Percentiles rank a stretch among this genome's conserved stretches.
phyloP scores from a whole-genome alignment of 768 basidiomycete species.

The Russula abietina region DNA sequence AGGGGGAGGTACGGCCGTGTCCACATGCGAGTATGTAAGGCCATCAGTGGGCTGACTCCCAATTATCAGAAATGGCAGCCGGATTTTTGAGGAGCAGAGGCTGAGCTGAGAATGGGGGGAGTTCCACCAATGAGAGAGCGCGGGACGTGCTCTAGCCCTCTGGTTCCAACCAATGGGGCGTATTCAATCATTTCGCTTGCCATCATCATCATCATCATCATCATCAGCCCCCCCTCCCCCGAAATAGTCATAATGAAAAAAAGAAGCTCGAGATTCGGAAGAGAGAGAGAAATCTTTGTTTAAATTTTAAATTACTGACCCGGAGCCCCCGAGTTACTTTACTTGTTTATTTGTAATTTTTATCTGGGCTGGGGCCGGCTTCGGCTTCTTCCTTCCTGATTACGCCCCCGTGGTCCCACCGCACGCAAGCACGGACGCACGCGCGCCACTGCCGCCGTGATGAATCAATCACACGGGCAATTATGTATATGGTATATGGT shows the following conservation, averaged over 20 bases:
- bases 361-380: too few species aligned
- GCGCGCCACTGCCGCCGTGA: too few species aligned
- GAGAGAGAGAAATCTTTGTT: slow-evolving; percentile 7
- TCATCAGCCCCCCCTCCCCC: slow-evolving; percentile 2
- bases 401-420: too few species aligned
- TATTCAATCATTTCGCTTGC: background rate
- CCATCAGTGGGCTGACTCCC: background rate
- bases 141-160: too few species aligned
- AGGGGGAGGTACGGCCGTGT: background rate
- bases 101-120: too few species aligned
- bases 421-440: too few species aligned
- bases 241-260: slow-evolving; percentile 20
- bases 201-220: too few species aligned
- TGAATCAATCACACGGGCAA: too few species aligned
- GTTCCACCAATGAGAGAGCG: background rate
- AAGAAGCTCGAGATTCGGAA: background rate
- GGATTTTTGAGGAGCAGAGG: background rate
- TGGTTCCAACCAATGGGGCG: background rate
- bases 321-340: too few species aligned
- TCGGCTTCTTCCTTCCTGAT: too few species aligned
- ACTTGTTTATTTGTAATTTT: too few species aligned
- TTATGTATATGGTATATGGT: too few species aligned
- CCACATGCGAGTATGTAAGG: background rate
- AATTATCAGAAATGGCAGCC: background rate
- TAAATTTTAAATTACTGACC: slow-evolving; percentile 4